Conservation (phyloP, 2,329 filamentous ascomycete genomes). For the Ascochyta clinopodiicola region DNA sequence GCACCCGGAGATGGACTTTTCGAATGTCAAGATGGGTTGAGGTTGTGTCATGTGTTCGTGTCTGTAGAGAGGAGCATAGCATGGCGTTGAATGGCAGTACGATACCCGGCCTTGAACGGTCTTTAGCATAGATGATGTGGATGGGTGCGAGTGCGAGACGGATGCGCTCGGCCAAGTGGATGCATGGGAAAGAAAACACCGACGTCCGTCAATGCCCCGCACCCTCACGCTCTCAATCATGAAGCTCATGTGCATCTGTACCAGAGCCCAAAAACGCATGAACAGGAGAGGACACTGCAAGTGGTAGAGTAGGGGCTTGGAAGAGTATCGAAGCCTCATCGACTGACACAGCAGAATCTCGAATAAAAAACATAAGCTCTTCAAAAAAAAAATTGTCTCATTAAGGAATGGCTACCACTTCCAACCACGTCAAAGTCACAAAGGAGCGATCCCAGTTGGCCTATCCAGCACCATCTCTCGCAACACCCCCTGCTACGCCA, state of each 20-base stretch:
- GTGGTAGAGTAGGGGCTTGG: too few species aligned
- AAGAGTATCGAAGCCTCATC: too few species aligned
- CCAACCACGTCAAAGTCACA: neutral
- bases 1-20: conserved; percentile 75
- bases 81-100: neutral
- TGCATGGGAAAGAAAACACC: too few species aligned
- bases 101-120: neutral
- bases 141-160: neutral
- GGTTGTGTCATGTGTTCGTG: too few species aligned
- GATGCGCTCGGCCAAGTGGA: too few species aligned
- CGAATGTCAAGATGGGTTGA: conserved; percentile 66
- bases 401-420: neutral
- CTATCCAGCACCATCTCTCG: neutral
- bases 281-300: neutral
- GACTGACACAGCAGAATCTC: too few species aligned
- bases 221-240: too few species aligned
- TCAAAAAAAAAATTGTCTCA: neutral
- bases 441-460: conserved; percentile 1
- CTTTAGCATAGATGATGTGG: neutral
- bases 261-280: neutral
- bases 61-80: neutral
- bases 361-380: too few species aligned
- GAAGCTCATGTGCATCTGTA: too few species aligned
- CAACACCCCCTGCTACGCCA: neutral
- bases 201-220: too few species aligned